Conservation (phyloP, 495 filamentous ascomycete genomes). For the Podospora australis region DNA sequence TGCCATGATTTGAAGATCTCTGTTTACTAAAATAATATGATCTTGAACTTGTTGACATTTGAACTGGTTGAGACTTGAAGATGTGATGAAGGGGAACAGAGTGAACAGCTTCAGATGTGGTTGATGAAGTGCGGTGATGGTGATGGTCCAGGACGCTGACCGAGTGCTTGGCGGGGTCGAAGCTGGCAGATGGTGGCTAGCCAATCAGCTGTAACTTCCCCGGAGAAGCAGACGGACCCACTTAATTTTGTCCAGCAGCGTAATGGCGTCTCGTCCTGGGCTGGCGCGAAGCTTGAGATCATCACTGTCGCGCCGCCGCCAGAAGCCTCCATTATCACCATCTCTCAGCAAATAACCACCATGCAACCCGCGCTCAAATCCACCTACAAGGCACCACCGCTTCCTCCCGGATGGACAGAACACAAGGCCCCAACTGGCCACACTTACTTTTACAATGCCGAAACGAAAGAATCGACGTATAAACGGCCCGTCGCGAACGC, state of each 20-base stretch:
- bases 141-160: too few relatives aligned
- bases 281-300: background rate
- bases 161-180: too few relatives aligned
- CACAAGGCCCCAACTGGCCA: constrained; percentile 88
- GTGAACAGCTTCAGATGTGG: too few relatives aligned
- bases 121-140: too few relatives aligned
- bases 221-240: background rate
- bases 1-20: too few relatives aligned
- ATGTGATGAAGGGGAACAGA: too few relatives aligned
- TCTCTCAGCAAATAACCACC: background rate
- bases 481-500: constrained; percentile 51
- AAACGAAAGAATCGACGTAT: constrained; percentile 84
- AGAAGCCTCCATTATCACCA: background rate
- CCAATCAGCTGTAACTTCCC: background rate
- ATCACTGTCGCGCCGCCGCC: background rate
- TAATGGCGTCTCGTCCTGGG: background rate
- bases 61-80: too few relatives aligned
- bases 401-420: constrained; percentile 83
- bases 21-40: too few relatives aligned
- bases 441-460: constrained; percentile 81
- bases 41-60: too few relatives aligned
- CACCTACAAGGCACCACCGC: constrained; percentile 55
- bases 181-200: too few relatives aligned
- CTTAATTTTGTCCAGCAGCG: background rate
- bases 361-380: constrained; percentile 52